Conservation (phyloP, 768 basidiomycete genomes). For the Mycena galopus region DNA sequence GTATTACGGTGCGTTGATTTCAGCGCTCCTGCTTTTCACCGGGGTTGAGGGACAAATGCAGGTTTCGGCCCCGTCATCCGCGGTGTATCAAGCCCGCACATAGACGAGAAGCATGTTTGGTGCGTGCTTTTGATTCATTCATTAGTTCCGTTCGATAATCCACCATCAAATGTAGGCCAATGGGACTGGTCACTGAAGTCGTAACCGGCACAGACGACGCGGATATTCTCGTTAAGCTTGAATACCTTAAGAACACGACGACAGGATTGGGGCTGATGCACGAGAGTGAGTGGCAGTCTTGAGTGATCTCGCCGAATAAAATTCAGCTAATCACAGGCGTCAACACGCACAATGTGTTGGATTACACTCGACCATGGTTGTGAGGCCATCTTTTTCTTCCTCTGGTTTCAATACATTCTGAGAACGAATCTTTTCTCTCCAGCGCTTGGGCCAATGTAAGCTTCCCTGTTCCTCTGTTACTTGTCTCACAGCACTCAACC, state of each 20-base stretch:
- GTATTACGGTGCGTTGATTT: slow-evolving; percentile 20
- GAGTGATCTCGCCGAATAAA: not conserved
- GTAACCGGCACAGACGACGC: slow-evolving; percentile 27
- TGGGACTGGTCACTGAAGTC: slow-evolving; percentile 35
- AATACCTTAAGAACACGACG: slow-evolving; percentile 35
- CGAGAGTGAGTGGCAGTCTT: slow-evolving; percentile 12
- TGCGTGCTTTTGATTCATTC: not conserved
- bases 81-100: slow-evolving; percentile 33
- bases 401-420: not conserved
- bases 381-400: not conserved
- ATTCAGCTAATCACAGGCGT: not conserved
- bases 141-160: too few relatives aligned
- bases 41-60: too few relatives aligned
- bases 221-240: slow-evolving; percentile 32
- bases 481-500: too few relatives aligned
- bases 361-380: slow-evolving; percentile 37
- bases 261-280: slow-evolving; percentile 34
- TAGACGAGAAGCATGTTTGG: slow-evolving; percentile 37
- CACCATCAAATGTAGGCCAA: slow-evolving; percentile 19
- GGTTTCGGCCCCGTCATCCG: slow-evolving; percentile 32
- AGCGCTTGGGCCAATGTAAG: slow-evolving; percentile 36
- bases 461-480: not conserved
- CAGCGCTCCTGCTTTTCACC: not conserved
- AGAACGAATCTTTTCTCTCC: not conserved
- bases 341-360: slow-evolving; percentile 16